Conservation (phyloP, 1,284 basidiomycete species). For the Pholiota adiposa region DNA sequence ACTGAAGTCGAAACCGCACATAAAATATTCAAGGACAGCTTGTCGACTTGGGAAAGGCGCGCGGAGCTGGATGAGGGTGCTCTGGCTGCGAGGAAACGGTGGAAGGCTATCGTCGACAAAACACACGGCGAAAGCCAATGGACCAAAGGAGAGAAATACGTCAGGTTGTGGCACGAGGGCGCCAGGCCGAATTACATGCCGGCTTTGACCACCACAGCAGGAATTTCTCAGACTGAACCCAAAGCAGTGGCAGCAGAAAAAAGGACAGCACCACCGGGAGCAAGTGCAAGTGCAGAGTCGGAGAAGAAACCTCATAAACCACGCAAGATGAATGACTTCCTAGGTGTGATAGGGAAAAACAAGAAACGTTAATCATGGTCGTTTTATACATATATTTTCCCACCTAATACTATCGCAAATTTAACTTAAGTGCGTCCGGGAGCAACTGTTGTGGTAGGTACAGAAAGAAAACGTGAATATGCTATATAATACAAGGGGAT, state of each 20-base stretch:
- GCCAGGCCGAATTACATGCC: constrained; percentile 67
- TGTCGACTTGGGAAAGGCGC: constrained; percentile 62
- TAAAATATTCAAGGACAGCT: constrained; percentile 62
- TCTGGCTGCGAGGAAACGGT: constrained; percentile 70
- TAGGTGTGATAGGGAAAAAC: neutral
- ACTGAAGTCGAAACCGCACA: constrained; percentile 66
- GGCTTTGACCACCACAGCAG: constrained; percentile 36
- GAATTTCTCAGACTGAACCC: constrained; percentile 28
- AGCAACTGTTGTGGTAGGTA: neutral
- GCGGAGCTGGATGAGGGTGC: constrained; percentile 61
- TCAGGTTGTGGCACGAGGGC: constrained; percentile 71
- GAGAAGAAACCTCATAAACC: neutral
- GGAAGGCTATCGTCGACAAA: constrained; percentile 68
- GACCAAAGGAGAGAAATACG: constrained; percentile 72
- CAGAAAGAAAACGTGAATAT: neutral
- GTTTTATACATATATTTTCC: neutral
- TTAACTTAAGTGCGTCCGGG: neutral
- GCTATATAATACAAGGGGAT: constrained; percentile 27
- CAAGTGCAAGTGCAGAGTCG: neutral
- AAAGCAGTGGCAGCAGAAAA: neutral
- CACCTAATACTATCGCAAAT: neutral
- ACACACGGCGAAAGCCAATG: constrained; percentile 52
- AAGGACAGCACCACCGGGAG: neutral
- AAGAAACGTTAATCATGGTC: neutral
- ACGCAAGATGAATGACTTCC: neutral